A percentile compares a stretch with the other conserved stretches of the same genome.
Conservation (phyloP, 1,284 basidiomycete species). For the Sporisorium reilianum region DNA sequence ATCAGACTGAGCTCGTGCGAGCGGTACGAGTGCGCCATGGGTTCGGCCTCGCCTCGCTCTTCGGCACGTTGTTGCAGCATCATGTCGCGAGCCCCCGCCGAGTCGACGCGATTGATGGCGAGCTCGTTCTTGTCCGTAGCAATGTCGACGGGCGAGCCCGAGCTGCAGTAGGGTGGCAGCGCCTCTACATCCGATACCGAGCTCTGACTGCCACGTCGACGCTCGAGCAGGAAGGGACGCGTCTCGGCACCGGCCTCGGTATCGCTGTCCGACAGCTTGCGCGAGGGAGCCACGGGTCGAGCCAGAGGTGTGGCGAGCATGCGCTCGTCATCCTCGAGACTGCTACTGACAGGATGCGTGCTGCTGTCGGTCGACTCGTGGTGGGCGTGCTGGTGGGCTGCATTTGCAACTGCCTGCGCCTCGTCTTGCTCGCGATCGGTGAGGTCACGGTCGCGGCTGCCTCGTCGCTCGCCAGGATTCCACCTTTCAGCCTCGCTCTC, state of each 20-base stretch:
- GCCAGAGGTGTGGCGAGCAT: conserved; percentile 50
- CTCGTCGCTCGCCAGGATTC: conserved; percentile 20
- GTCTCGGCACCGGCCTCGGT: conserved; percentile 20
- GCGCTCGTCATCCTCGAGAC: conserved; percentile 45
- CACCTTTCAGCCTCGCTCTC: conserved; percentile 57
- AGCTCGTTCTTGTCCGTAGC: conserved; percentile 34
- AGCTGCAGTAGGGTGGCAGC: conserved; percentile 20
- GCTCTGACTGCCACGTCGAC: conserved; percentile 42
- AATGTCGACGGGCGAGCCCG: conserved; percentile 26
- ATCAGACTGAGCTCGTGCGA: conserved; percentile 41
- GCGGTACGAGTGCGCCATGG: conserved; percentile 42
- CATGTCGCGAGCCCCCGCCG: conserved; percentile 58
- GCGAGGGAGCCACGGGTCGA: conserved; percentile 19
- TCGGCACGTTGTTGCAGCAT: conserved; percentile 54
- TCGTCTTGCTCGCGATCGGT: conserved; percentile 14
- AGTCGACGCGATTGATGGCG: conserved; percentile 41
- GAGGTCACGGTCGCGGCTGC: conserved; percentile 21
- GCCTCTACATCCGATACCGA: conserved; percentile 44
- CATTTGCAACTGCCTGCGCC: conserved; percentile 10
- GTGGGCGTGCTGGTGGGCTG: conserved; percentile 21
- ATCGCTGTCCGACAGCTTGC: conserved; percentile 28
- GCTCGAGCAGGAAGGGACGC: conserved; percentile 36
- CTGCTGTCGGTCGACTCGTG: conserved; percentile 22
- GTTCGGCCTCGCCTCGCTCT: conserved; percentile 44
- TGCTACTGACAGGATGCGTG: conserved; percentile 30